phyloP scores from a whole-genome alignment of 176 grass and related monocot species.

The Avena sativa region DNA sequence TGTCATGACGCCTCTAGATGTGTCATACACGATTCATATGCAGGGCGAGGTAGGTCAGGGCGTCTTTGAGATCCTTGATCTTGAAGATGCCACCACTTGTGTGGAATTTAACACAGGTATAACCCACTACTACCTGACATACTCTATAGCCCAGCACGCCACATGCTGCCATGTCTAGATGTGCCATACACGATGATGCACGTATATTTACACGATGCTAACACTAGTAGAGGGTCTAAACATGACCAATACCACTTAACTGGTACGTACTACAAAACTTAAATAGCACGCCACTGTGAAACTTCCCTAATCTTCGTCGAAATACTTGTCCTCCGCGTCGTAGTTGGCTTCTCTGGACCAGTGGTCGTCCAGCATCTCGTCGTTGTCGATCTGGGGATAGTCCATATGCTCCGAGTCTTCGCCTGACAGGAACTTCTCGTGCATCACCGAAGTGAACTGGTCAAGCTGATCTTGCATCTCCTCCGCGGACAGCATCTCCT shows the following conservation, averaged over 20 bases:
- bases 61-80: no score
- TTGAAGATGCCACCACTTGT: no score
- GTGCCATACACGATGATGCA: not conserved
- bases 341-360: conserved; percentile 89
- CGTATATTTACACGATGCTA: conserved; percentile 26
- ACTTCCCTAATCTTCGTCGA: conserved; percentile 66
- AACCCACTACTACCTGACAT: not conserved
- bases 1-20: not conserved
- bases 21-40: no score
- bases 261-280: not conserved
- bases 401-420: conserved; percentile 70
- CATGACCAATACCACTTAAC: not conserved
- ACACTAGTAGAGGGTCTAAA: not conserved
- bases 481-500: conserved; percentile 54
- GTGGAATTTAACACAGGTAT: not conserved
- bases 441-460: conserved; percentile 85
- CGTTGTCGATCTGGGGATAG: conserved; percentile 81
- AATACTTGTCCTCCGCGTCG: conserved; percentile 83
- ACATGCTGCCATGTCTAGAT: not conserved
- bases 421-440: conserved; percentile 80
- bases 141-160: not conserved
- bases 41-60: no score
- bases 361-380: conserved; percentile 87
- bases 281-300: not conserved
- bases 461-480: conserved; percentile 86